Base-by-base conservation (phyloP, 2,329 filamentous ascomycete genomes). In the Neofusicoccum sp. region DNA sequence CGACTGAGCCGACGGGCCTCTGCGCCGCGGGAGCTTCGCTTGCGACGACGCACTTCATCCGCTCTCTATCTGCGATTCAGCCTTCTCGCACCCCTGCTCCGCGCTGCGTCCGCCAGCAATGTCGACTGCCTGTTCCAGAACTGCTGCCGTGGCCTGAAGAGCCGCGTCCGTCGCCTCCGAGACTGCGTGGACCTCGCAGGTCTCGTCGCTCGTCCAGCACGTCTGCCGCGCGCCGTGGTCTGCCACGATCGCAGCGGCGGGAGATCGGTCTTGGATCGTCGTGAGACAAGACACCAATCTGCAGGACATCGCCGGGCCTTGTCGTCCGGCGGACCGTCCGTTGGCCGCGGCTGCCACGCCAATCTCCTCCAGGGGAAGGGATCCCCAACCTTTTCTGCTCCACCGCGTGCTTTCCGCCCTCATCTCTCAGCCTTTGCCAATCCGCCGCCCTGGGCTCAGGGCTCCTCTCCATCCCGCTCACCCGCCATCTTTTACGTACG, bases 31-130 rank as follows among this genome's bases (percentile, higher is more conserved):
- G 16, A 7, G 43, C 16, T 22, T 45, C 43, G 43, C 43, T 45
- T 45, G 43, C 11, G 22, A 31, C 48, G 12, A 22, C 12, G 12
- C 29, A 29, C 39, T 11, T 22, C 28, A 39, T 28, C 36, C 34
- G 14, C 49, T 39, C 22, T 58, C 54, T 58, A 36, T 58, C 31
- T 58, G 54, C 54, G 54, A 45, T 58, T 58, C 54, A 58, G 54
- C 29, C 54, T 16, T 58, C 43, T 34, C 22, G 11, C 52, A 5
- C 6, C 52, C 37, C 12, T 29, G 11, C 9, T 11, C 43, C 8
- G 6, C 28, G 28, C 47, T 29, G 34, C 47, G 16, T 49, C 52
- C 37, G 45, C 45, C n/a, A 33, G 14, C 31, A n/a, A 36, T 50
- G 37, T 16, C 41, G 41, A 29, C 54, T 45, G 31, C 39, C 41